A percentile compares a stretch with the other conserved stretches of the same genome.
These are phyloP conservation scores for Geosmithia morbida DNA, from an alignment of 2,329 filamentous ascomycete species.

Conservation along the genomic window DNA sequence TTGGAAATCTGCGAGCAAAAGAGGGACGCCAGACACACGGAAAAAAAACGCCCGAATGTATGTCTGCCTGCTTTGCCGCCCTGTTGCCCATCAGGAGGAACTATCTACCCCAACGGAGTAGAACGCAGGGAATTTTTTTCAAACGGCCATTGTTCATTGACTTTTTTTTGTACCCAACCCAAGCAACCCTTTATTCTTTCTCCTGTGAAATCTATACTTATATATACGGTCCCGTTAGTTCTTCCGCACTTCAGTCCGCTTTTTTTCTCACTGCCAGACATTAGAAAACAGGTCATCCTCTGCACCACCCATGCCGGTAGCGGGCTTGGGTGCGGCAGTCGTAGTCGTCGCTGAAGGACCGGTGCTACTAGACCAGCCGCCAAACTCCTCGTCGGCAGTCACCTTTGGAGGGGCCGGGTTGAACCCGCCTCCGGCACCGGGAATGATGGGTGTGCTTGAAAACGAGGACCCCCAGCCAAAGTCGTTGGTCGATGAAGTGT, in stretches of 20 bases:
- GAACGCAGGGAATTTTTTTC: too few relatives aligned
- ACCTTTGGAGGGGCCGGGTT: conserved; percentile 48
- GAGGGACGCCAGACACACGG: conserved; percentile 1
- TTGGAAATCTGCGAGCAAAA: conserved; percentile 1
- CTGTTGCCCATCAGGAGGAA: background rate
- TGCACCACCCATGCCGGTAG: conserved; percentile 45
- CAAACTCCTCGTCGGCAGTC: conserved; percentile 85
- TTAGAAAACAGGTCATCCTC: conserved; percentile 89
- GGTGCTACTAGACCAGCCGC: conserved; percentile 75
- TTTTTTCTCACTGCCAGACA: conserved; percentile 95
- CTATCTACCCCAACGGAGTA: background rate
- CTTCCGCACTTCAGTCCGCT: conserved; percentile 6
- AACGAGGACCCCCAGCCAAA: conserved; percentile 45
- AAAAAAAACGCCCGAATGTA: conserved; percentile 3
- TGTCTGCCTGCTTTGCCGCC: conserved; percentile 2
- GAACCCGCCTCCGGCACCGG: conserved; percentile 51
- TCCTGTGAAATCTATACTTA: background rate
- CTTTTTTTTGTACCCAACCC: conserved; percentile 3
- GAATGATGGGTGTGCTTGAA: conserved; percentile 44
- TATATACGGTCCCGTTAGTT: background rate
- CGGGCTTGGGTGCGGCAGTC: conserved; percentile 30
- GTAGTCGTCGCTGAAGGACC: conserved; percentile 23
- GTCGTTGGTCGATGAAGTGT: conserved; percentile 27
- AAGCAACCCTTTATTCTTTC: conserved; percentile 1
- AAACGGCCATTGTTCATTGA: too few relatives aligned